Evolutionary conservation across 225 moss, liverwort and hornwort genomes (phyloP).

Genomic region (Physcomitrellopsis africana): DNA sequence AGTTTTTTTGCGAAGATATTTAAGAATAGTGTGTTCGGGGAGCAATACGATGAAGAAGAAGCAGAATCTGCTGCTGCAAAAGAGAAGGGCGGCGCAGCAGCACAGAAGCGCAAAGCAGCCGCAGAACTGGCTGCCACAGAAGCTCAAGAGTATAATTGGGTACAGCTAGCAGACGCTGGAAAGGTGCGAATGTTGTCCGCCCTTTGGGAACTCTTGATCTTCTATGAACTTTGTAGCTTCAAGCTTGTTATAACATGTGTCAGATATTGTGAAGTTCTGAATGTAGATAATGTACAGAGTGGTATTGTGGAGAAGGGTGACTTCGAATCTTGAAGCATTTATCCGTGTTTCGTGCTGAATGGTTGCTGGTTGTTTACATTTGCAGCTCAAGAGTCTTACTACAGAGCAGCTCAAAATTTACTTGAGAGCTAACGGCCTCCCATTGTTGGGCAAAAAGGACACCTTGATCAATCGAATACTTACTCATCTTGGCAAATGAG

Average conservation of each 20-base stretch:
- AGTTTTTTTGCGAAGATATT: slow-evolving; percentile 61
- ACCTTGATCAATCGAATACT: slow-evolving; percentile 72
- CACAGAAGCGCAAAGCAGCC: slow-evolving; percentile 97
- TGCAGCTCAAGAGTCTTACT: slow-evolving; percentile 92
- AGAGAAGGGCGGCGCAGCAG: slow-evolving; percentile 75
- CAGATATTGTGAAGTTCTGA: background rate
- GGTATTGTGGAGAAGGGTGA: too few species aligned
- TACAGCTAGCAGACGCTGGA: slow-evolving; percentile 80
- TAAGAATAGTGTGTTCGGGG: slow-evolving; percentile 84
- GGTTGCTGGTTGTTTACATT: slow-evolving; percentile 26
- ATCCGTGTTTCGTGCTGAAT: slow-evolving; percentile 18
- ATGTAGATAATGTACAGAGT: too few species aligned
- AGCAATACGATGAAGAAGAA: slow-evolving; percentile 76
- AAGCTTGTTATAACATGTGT: background rate
- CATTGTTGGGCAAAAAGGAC: slow-evolving; percentile 91
- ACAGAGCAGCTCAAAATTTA: slow-evolving; percentile 87
- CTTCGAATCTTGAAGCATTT: background rate
- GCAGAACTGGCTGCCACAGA: slow-evolving; percentile 80
- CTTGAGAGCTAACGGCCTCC: slow-evolving; percentile 77
- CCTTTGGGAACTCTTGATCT: slow-evolving; percentile 19
- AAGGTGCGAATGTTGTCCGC: slow-evolving; percentile 59
- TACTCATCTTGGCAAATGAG: slow-evolving; percentile 87
- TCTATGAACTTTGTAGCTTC: background rate
- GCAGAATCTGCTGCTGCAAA: slow-evolving; percentile 69
- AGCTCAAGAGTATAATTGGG: slow-evolving; percentile 84